Percentiles rank a stretch among this genome's conserved stretches.
Evolutionary conservation across 2,329 filamentous ascomycete genomes (phyloP).

Genomic region (Thielaviopsis euricoi): DNA sequence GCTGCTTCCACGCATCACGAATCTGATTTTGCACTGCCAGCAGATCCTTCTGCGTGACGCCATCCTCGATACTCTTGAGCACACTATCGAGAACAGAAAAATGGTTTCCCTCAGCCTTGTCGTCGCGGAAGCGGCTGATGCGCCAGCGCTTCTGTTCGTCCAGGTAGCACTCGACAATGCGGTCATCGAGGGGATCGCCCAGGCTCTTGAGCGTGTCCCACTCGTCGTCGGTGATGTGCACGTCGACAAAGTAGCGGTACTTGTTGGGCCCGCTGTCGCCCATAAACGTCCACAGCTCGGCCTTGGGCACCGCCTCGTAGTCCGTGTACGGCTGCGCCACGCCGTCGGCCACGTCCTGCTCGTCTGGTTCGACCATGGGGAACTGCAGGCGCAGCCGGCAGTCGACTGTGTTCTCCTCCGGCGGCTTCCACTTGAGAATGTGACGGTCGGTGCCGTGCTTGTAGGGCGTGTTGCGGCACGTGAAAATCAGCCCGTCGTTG

Average conservation of each 20-base stretch:
- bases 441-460: constrained; percentile 79
- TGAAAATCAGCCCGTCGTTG: constrained; percentile 95
- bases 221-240: constrained; percentile 57
- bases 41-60: constrained; percentile 69
- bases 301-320: constrained; percentile 63
- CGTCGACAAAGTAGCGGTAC: constrained; percentile 49
- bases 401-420: constrained; percentile 87
- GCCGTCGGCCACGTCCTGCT: constrained; percentile 50
- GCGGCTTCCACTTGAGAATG: constrained; percentile 97
- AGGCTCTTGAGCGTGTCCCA: constrained; percentile 70
- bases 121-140: constrained; percentile 77
- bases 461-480: constrained; percentile 77
- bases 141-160: constrained; percentile 65
- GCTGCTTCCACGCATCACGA: constrained; percentile 62
- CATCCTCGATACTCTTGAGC: constrained; percentile 74
- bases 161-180: constrained; percentile 80
- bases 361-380: constrained; percentile 50
- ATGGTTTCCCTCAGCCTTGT: constrained; percentile 86
- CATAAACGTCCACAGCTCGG: constrained; percentile 54
- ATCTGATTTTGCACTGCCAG: constrained; percentile 53
- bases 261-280: constrained; percentile 25
- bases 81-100: constrained; percentile 71
- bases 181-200: constrained; percentile 61
- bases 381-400: constrained; percentile 71
- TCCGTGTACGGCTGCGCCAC: constrained; percentile 48